Conservation (phyloP, 2,329 filamentous ascomycete species). For the Cladosporium oxysporum region DNA sequence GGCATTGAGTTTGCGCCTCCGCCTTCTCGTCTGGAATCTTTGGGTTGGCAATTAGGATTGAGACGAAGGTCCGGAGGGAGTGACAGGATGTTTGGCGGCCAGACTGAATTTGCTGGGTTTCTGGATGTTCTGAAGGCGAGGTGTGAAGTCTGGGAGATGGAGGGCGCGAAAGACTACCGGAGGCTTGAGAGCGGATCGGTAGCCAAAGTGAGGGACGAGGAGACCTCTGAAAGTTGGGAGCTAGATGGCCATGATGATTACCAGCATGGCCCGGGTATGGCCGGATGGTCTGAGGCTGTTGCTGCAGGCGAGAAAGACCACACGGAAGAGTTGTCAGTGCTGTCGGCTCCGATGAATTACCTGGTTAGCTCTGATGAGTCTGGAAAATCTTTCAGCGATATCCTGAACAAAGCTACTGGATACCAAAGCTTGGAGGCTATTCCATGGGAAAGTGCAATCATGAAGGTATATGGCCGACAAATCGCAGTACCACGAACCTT, state of each 20-base stretch:
- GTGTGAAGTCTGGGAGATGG: conserved; percentile 84
- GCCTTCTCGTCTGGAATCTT: conserved; percentile 47
- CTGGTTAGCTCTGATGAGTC: conserved; percentile 1
- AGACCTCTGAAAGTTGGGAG: conserved; percentile 26
- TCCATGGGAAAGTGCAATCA: conserved; percentile 47
- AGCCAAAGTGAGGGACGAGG: conserved; percentile 26
- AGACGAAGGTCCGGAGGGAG: conserved; percentile 37
- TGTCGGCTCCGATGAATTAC: conserved; percentile 14
- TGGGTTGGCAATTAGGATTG: conserved; percentile 35
- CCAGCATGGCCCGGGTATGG: conserved; percentile 27
- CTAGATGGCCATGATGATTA: conserved; percentile 31
- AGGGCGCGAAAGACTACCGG: conserved; percentile 69
- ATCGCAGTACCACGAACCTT: conserved; percentile 61
- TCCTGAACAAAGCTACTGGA: conserved; percentile 25
- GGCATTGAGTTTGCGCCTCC: conserved; percentile 66
- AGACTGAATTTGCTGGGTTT: conserved; percentile 74
- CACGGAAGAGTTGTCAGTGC: conserved; percentile 7
- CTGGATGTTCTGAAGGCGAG: conserved; percentile 73
- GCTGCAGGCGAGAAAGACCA: conserved; percentile 1
- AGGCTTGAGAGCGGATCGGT: conserved; percentile 53
- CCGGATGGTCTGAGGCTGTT: conserved; percentile 22
- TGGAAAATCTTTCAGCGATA: conserved; percentile 21
- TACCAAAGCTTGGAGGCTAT: neutral
- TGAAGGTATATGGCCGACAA: conserved; percentile 64
- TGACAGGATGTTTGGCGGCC: conserved; percentile 58